Conservation (phyloP, 345 rosid species). For the Sonneratia alba region DNA sequence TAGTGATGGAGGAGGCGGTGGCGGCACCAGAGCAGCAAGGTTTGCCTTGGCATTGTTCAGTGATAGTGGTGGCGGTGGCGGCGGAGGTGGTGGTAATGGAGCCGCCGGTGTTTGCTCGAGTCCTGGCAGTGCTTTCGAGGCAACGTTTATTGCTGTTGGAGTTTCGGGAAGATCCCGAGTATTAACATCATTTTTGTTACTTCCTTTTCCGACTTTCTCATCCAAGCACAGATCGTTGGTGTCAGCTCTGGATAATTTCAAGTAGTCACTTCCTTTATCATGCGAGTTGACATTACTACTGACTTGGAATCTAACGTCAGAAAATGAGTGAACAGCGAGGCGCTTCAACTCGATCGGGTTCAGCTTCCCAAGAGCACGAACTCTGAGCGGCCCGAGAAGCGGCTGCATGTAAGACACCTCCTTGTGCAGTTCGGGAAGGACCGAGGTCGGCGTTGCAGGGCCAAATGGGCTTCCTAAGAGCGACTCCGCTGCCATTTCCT, state of each 20-base stretch:
- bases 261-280: not conserved
- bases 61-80: not conserved
- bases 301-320: conserved; percentile 5
- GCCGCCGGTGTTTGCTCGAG: not conserved
- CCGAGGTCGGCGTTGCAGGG: conserved; percentile 41
- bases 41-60: conserved; percentile 3
- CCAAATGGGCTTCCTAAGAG: not conserved
- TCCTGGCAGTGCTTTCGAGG: no score
- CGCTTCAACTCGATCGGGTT: conserved; percentile 60
- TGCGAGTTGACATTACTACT: not conserved
- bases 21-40: conserved; percentile 1
- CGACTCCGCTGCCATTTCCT: not conserved
- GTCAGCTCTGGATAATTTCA: not conserved
- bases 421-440: conserved; percentile 23
- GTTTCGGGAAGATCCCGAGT: not conserved
- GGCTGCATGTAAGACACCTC: conserved; percentile 21
- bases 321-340: conserved; percentile 40
- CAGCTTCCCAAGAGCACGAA: conserved; percentile 61
- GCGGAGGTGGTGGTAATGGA: not conserved
- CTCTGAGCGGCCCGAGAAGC: conserved; percentile 34
- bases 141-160: not conserved
- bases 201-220: not conserved
- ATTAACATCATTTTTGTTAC: not conserved
- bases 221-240: not conserved
- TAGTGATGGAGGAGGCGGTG: conserved; percentile 9